Conservation (phyloP, 768 basidiomycete genomes). For the Tremella yokohamensis region DNA sequence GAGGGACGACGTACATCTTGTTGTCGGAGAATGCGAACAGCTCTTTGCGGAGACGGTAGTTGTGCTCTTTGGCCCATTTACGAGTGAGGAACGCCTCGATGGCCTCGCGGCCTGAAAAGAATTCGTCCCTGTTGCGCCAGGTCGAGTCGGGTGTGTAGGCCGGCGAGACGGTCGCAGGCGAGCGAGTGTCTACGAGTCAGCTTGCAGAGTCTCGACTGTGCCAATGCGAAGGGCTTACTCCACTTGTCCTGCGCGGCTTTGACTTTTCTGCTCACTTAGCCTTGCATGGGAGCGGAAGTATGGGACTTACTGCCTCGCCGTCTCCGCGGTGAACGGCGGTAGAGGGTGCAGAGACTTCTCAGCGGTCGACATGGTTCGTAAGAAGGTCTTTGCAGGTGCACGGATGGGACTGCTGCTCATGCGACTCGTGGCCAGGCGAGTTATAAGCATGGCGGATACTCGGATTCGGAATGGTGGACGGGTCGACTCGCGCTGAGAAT, state of each 20-base stretch:
- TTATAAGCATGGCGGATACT: too few species aligned
- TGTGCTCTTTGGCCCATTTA: conserved; percentile 59
- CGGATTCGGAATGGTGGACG: too few species aligned
- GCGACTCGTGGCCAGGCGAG: too few species aligned
- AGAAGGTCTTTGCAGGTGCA: too few species aligned
- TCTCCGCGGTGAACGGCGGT: conserved; percentile 39
- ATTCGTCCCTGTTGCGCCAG: conserved; percentile 61
- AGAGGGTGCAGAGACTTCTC: conserved; percentile 13
- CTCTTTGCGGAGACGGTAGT: conserved; percentile 58
- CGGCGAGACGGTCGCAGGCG: conserved; percentile 49
- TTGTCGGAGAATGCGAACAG: conserved; percentile 56
- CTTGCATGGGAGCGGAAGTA: background rate
- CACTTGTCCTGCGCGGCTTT: conserved; percentile 58
- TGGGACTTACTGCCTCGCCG: conserved; percentile 34
- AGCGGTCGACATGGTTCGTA: conserved; percentile 12
- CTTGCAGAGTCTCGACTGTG: background rate
- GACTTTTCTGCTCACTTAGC: conserved; percentile 52
- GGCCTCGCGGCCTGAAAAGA: conserved; percentile 55
- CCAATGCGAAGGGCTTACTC: conserved; percentile 47
- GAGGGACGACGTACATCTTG: background rate
- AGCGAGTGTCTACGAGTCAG: conserved; percentile 27
- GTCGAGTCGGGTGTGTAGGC: conserved; percentile 59
- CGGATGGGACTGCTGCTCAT: too few species aligned
- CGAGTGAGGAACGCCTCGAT: conserved; percentile 56
- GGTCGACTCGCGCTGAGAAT: too few species aligned